Base-by-base conservation (phyloP, 805 yeast species). In the Starmerella stigmatis region DNA sequence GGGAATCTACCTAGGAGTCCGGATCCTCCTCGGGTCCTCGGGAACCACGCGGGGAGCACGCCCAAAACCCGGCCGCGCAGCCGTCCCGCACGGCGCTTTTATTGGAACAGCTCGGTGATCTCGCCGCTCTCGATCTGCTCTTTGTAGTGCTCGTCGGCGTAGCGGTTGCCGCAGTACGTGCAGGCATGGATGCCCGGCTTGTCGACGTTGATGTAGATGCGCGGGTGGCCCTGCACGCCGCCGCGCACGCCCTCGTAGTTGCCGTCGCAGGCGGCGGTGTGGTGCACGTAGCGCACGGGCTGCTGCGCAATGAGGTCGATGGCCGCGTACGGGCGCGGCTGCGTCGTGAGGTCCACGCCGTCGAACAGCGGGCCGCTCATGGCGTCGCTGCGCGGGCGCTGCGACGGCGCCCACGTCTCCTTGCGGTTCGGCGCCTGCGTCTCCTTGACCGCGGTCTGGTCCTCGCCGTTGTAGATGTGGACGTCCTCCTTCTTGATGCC, bases 181-280 rank as follows among this genome's bases (percentile, higher is more conserved):
- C 94, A 84, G 16, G 81, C 69, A 42, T 76, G 74, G 12, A 82
- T 72, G 49, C 77, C 75, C 32, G 85, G 81, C 60, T 76, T 78
- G 62, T 84, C 94, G 59, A 85, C 72, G 63, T 83, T 83, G 64
- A 84, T 83, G 62, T 66, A 84, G 19, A 84, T 76, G 62, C 79
- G 81, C 35, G 94, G 94, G 62, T 84, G 94, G 16, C 94, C 94
- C 57, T 75, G 76, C 17, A 67, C 69, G 10, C 81, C 82, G 32
- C 59, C 59, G 35, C 51, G 56, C 55, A 71, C 77, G 54, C 81
- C 79, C 45, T 57, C 48, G 50, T 48, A 51, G 50, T 64, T 70
- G 31, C 94, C 94, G 57, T 81, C 84, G 62, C 94, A 85, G 15
- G 80, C 89, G 1, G 94, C 94, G 43, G 77, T 63, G 56, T 76